Base-by-base conservation (phyloP, 2,329 filamentous ascomycete species). In the Fusarium acutatum region DNA sequence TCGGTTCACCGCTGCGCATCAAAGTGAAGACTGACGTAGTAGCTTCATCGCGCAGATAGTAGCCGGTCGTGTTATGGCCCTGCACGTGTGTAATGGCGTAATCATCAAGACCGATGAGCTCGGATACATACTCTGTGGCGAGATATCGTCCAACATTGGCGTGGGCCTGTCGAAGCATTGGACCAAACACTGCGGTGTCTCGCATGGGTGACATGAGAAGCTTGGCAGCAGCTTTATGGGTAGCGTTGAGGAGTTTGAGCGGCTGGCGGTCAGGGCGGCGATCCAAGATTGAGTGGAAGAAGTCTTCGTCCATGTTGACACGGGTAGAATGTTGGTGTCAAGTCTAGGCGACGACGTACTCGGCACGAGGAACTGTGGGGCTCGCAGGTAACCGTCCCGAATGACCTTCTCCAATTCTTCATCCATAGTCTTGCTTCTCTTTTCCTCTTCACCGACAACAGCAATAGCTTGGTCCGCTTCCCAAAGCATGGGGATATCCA, bases 1-100 rank as follows among this genome's bases (percentile, higher is more conserved):
- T 89, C 1, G 89, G 84, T 69, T 91, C 89, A 14, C 89, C 90
- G 5, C 87, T 89, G 14, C 89, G 87, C 89, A 92, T 92, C n/a
- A 92, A 69, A 0, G 89, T 83, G 2, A 91, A 80, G 52, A 92
- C 90, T 2, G 83, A 64, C 0, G 88, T 91, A 14, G 81, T 60
- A 3, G 80, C 13, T 75, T 92, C 89, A 60, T 86, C 32, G 0
- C 47, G 64, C 4, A 92, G 80, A 13, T 80, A 83, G 74, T 87
- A 81, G 0, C 89, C 89, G 1, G 32, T 76, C 1, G 82, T 85
- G 4, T 68, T 11, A 37, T 84, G 67, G 7, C 85, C 86, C 67
- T 89, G 86, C 0, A 91, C 88, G 67, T 91, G 88, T 1, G 70
- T 63, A 20, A 90, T 88, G 1, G 64, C 6, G 71, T 82, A 84